These are phyloP conservation scores for Trametes versicolor DNA, from an alignment of 1,284 basidiomycete genomes.

Conservation along the genomic window DNA sequence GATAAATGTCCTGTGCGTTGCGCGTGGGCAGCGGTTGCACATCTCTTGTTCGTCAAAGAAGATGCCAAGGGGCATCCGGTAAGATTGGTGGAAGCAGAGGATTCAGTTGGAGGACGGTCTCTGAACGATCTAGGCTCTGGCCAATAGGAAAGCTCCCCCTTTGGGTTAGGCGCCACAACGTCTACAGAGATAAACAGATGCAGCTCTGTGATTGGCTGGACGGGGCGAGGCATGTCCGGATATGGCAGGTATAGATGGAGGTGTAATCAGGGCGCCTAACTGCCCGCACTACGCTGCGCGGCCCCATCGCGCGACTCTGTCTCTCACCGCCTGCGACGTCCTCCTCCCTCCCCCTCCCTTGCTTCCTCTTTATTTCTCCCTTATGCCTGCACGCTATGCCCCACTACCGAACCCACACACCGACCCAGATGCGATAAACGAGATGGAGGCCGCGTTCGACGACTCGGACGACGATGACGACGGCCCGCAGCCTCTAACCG, in stretches of 20 bases:
- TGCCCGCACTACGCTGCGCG: conserved; percentile 7
- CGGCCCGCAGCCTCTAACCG: conserved; percentile 55
- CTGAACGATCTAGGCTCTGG: conserved; percentile 18
- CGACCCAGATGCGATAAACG: conserved; percentile 61
- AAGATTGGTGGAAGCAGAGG: neutral
- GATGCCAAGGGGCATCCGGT: neutral
- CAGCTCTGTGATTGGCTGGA: conserved; percentile 18
- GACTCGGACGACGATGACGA: conserved; percentile 76
- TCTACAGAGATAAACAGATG: conserved; percentile 25
- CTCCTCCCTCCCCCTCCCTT: conserved; percentile 18
- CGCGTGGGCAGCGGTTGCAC: neutral
- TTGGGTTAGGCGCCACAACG: conserved; percentile 22
- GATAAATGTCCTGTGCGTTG: conserved; percentile 1
- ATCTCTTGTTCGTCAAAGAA: neutral
- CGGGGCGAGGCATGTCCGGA: neutral
- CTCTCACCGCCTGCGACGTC: conserved; percentile 15
- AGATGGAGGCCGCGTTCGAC: conserved; percentile 83
- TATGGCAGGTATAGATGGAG: conserved; percentile 2
- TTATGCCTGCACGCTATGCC: conserved; percentile 76
- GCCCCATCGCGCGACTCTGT: neutral
- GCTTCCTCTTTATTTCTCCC: conserved; percentile 3
- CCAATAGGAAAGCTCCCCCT: conserved; percentile 20
- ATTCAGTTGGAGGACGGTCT: conserved; percentile 2
- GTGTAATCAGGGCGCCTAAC: conserved; percentile 21
- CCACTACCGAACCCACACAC: conserved; percentile 69